A percentile compares a stretch with the other conserved stretches of the same genome.
phyloP scores from a whole-genome alignment of 2,329 filamentous ascomycete genomes.

The Periconia macrospinosa region DNA sequence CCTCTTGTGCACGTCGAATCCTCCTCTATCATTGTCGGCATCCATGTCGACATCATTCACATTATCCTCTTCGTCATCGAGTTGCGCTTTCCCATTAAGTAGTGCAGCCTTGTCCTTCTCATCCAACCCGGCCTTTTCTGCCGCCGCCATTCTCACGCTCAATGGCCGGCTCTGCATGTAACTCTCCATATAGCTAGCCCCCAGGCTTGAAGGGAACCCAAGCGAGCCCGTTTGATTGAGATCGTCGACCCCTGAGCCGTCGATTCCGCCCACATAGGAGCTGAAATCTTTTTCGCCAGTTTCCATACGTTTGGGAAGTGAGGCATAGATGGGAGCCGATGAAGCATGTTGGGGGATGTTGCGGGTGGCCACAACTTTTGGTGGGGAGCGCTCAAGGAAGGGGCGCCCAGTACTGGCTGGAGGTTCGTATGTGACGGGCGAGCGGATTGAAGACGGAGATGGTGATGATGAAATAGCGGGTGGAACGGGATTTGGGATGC shows the following conservation, averaged over 20 bases:
- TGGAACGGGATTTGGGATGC: not conserved
- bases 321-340: conserved; percentile 24
- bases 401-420: conserved; percentile 22
- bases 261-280: conserved; percentile 40
- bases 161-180: conserved; percentile 41
- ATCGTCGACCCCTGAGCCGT: conserved; percentile 36
- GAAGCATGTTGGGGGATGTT: conserved; percentile 19
- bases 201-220: conserved; percentile 37
- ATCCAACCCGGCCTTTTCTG: conserved; percentile 30
- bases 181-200: conserved; percentile 42
- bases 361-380: conserved; percentile 5
- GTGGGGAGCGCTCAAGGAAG: conserved; percentile 29
- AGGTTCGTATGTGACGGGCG: conserved; percentile 20
- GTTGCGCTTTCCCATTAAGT: conserved; percentile 7
- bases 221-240: conserved; percentile 38
- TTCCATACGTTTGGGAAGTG: conserved; percentile 10
- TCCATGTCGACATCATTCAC: conserved; percentile 6
- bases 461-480: not conserved
- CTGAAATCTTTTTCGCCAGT: conserved; percentile 25
- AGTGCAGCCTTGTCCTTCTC: conserved; percentile 26
- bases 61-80: conserved; percentile 4
- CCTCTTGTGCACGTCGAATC: not conserved
- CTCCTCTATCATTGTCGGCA: conserved; percentile 5
- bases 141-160: conserved; percentile 39
- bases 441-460: conserved; percentile 16